Conservation (phyloP, 805 yeast species). For the Candida fluviatilis region DNA sequence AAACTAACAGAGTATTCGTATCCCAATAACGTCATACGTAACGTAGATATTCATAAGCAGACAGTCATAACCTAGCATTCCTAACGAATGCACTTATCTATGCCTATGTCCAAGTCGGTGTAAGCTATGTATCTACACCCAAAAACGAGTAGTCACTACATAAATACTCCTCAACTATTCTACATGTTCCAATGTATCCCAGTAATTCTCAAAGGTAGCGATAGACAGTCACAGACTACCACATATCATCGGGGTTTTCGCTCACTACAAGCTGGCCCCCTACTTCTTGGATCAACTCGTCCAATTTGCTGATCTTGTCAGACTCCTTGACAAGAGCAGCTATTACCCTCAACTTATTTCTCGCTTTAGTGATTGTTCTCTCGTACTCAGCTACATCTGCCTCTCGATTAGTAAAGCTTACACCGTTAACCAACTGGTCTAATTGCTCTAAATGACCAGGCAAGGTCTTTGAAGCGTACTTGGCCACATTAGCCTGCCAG, state of each 20-base stretch:
- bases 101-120: too few species aligned
- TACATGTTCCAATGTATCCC: too few species aligned
- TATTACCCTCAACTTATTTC: constrained; percentile 58
- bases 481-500: constrained; percentile 23
- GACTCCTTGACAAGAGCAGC: constrained; percentile 29
- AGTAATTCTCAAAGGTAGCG: too few species aligned
- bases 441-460: constrained; percentile 24
- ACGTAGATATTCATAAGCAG: too few species aligned
- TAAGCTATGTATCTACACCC: too few species aligned
- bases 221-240: too few species aligned
- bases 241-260: constrained; percentile 40
- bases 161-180: too few species aligned
- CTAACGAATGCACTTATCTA: too few species aligned
- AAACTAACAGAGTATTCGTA: too few species aligned
- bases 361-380: constrained; percentile 45
- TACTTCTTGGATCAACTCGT: constrained; percentile 28
- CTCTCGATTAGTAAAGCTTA: constrained; percentile 42
- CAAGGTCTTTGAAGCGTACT: constrained; percentile 16
- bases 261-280: constrained; percentile 36
- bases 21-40: too few species aligned
- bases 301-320: constrained; percentile 27
- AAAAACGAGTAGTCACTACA: too few species aligned
- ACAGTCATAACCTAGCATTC: too few species aligned
- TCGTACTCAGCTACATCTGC: constrained; percentile 55
- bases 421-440: constrained; percentile 21